Percentiles rank a stretch among this genome's conserved stretches.
Evolutionary conservation across 1,139 yeast genomes (phyloP).

Genomic region (Hyphopichia fennica): DNA sequence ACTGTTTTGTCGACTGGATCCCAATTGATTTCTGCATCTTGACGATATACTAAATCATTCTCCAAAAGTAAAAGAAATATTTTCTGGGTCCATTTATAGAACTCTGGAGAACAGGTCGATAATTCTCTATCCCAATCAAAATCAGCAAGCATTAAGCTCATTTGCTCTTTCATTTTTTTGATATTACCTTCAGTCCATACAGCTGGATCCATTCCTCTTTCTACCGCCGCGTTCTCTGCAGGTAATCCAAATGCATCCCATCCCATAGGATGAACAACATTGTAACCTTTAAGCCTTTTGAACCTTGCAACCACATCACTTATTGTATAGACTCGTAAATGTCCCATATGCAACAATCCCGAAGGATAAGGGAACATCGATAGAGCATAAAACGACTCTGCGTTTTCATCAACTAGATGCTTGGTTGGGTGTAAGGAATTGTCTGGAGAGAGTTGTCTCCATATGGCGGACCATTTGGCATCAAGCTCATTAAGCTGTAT

Average conservation of each 20-base stretch:
- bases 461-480: constrained; percentile 51
- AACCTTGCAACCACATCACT: constrained; percentile 82
- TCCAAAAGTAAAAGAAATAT: constrained; percentile 71
- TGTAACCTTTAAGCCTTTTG: constrained; percentile 70
- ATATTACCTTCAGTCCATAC: constrained; percentile 83
- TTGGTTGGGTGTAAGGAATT: constrained; percentile 48
- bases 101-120: constrained; percentile 84
- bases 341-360: constrained; percentile 91
- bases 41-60: constrained; percentile 79
- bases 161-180: constrained; percentile 77
- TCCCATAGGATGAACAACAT: constrained; percentile 95
- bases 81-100: constrained; percentile 90
- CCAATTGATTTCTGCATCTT: constrained; percentile 92
- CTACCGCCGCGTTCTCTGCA: constrained; percentile 97
- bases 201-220: constrained; percentile 74
- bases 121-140: constrained; percentile 94
- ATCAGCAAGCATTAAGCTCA: constrained; percentile 74
- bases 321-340: constrained; percentile 86
- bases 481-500: constrained; percentile 28
- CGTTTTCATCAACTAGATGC: constrained; percentile 17
- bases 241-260: constrained; percentile 99
- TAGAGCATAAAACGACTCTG: constrained; percentile 60
- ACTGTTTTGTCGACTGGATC: constrained; percentile 95
- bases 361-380: constrained; percentile 98
- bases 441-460: constrained; percentile 44